A percentile compares a stretch with the other conserved stretches of the same genome.
These are phyloP conservation scores for Solanum okadae DNA, from an alignment of 257 asterid species.

Conservation along the genomic window DNA sequence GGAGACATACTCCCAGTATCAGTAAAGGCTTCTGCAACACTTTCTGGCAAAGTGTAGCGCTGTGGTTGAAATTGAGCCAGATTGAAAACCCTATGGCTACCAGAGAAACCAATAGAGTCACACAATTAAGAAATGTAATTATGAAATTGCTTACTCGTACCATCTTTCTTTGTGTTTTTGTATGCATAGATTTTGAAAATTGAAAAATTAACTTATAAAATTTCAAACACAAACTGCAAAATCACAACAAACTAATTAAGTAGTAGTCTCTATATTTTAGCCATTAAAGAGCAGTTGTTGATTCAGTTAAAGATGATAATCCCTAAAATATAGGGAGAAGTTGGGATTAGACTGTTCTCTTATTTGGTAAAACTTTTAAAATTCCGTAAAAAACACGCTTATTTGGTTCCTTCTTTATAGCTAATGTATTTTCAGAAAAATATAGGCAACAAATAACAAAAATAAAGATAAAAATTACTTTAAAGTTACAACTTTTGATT, in stretches of 20 bases:
- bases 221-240: background rate
- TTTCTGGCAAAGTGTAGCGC: slow-evolving; percentile 31
- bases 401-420: background rate
- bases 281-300: background rate
- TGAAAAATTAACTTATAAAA: background rate
- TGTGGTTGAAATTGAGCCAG: slow-evolving; percentile 18
- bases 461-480: background rate
- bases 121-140: slow-evolving; percentile 22
- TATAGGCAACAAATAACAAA: too few species aligned
- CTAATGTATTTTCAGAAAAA: background rate
- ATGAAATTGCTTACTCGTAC: slow-evolving; percentile 49
- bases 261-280: background rate
- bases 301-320: background rate
- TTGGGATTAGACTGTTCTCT: background rate
- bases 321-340: background rate
- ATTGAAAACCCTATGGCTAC: slow-evolving; percentile 35
- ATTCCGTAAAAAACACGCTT: background rate
- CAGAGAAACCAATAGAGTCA: slow-evolving; percentile 25
- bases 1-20: slow-evolving; percentile 25
- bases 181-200: background rate
- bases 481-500: background rate
- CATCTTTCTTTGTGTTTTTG: background rate
- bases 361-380: background rate
- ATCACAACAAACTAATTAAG: background rate
- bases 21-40: slow-evolving; percentile 43